phyloP scores from a whole-genome alignment of 495 filamentous ascomycete genomes.

The Chaetomidium leptoderma region DNA sequence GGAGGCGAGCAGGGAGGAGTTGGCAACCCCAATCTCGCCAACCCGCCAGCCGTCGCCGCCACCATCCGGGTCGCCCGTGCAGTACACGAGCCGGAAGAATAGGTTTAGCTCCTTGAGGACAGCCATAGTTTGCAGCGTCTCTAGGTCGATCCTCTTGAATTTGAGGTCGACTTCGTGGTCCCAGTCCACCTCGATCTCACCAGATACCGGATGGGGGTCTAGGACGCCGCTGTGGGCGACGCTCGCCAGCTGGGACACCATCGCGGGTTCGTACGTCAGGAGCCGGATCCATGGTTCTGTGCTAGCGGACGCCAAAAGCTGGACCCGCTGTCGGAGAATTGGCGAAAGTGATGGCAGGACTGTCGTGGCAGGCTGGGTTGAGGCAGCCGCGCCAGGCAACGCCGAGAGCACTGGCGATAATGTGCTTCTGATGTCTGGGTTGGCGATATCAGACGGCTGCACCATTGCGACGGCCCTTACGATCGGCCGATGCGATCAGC shows the following conservation, averaged over 20 bases:
- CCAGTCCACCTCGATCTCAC: conserved; percentile 76
- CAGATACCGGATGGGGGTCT: conserved; percentile 87
- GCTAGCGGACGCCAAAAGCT: conserved; percentile 63
- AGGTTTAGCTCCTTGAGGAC: conserved; percentile 53
- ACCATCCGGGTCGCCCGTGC: conserved; percentile 57
- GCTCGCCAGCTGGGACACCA: conserved; percentile 61
- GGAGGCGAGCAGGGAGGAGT: conserved; percentile 34
- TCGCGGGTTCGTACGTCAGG: conserved; percentile 75
- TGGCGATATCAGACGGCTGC: conserved; percentile 42
- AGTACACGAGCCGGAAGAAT: conserved; percentile 50
- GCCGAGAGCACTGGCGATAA: conserved; percentile 77
- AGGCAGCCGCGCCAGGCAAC: conserved; percentile 78
- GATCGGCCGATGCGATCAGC: background rate
- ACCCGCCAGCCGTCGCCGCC: conserved; percentile 77
- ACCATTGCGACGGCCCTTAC: conserved; percentile 25
- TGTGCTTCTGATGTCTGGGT: conserved; percentile 60
- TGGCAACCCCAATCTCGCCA: conserved; percentile 65
- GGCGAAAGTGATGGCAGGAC: conserved; percentile 82
- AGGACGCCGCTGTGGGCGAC: conserved; percentile 64
- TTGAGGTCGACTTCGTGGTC: conserved; percentile 56
- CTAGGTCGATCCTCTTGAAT: conserved; percentile 75
- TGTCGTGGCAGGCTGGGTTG: conserved; percentile 68
- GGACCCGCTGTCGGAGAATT: conserved; percentile 82
- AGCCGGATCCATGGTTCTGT: conserved; percentile 80
- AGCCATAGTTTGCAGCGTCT: conserved; percentile 74